Evolutionary conservation across 768 basidiomycete species (phyloP).

Genomic region (Suillus subluteus): DNA sequence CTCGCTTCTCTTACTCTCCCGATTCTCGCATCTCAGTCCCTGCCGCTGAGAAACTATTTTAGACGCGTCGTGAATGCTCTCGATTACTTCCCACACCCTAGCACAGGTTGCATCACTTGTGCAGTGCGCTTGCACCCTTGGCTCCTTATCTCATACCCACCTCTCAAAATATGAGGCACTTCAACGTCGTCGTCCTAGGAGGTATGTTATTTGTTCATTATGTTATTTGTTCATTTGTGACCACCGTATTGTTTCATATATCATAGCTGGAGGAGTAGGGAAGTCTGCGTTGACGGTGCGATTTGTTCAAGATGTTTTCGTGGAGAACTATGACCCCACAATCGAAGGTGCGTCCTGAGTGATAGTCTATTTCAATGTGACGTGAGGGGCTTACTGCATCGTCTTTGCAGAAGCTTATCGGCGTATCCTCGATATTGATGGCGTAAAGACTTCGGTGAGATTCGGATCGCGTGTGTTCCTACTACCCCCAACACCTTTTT

Average conservation of each 20-base stretch:
- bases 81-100: conserved; percentile 9
- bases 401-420: conserved; percentile 66
- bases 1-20: conserved; percentile 2
- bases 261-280: conserved; percentile 81
- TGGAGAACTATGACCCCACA: conserved; percentile 81
- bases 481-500: conserved; percentile 10
- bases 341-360: conserved; percentile 64
- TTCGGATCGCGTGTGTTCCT: conserved; percentile 26
- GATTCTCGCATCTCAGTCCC: conserved; percentile 10
- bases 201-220: conserved; percentile 41
- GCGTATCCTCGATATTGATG: conserved; percentile 66
- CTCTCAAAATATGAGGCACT: conserved; percentile 59
- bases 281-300: conserved; percentile 86
- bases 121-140: not conserved
- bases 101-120: conserved; percentile 1
- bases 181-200: conserved; percentile 80
- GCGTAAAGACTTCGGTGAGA: conserved; percentile 58
- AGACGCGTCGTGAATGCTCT: not conserved
- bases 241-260: conserved; percentile 14
- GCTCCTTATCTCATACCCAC: conserved; percentile 8
- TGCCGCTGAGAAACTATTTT: conserved; percentile 9
- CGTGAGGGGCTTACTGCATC: conserved; percentile 18
- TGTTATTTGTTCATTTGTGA: conserved; percentile 25
- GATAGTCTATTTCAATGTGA: not conserved
- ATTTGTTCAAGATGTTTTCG: conserved; percentile 72